Evolutionary conservation across 805 yeast genomes (phyloP), one percentile per base, ranked within the genome.

Genomic region (Starmerella riodocensis): DNA sequence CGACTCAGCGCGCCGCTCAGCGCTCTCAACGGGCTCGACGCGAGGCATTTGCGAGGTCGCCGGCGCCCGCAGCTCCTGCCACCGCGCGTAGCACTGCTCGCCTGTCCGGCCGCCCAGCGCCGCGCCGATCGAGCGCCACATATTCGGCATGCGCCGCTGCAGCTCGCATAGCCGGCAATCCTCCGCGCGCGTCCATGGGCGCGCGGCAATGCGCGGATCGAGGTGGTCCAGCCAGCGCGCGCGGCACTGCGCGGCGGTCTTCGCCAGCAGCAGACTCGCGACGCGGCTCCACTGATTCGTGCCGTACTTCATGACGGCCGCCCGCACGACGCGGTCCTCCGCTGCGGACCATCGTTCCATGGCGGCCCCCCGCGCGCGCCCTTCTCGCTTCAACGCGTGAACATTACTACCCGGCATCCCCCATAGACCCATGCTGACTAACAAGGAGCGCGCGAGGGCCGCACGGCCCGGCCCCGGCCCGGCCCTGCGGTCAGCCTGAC

Each of bases 251-350:
- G 75, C 76, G 4, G 96, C 93, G 2, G 85, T 77, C 58, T 88
- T 88, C 55, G 80, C 74, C 5, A 83, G 77, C 26, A 88, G 62
- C 32, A 88, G 65, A 0, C 96, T 84, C 1, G 94, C 80, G 4
- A 88, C 88, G 36, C 95, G 71, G 12, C 91, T 70, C 98, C 98
- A 88, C 53, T 91, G 95, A 50, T 82, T 85, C 16, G 85, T 64
- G 0, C 98, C 98, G 58, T 88, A 88, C 55, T 88, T 91, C 29
- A 91, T 71, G 2, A 91, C 81, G 1, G 95, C 95, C 0, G 95
- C 94, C 47, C 78, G 76, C 31, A 88, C 64, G 32, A 91, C 78
- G 58, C 84, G 88, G 58, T 91, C 98, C 50, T 74, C 79, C 9
- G 69, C 59, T 53, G 82, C 78, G 6, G 93, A 76, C 97, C 97